A percentile compares a stretch with the other conserved stretches of the same genome.
Conservation (phyloP, 192 early-diverging fungal genomes). For the Cetraspora pellucida region DNA sequence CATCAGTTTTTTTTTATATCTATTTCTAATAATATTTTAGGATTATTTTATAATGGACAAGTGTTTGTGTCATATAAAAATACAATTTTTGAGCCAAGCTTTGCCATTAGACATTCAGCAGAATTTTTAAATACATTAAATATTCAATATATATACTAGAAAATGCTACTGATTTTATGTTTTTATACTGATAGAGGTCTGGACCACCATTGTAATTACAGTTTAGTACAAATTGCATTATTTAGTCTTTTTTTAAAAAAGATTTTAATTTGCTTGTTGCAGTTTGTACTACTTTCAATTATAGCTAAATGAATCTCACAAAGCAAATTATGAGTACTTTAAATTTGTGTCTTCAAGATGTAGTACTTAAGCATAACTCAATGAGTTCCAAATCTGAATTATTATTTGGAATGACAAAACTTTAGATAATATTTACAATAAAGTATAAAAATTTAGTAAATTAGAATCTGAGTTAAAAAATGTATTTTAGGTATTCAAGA, state of each 20-base stretch:
- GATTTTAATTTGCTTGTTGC: background rate
- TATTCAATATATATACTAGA: background rate
- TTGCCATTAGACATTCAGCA: background rate
- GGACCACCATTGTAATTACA: background rate
- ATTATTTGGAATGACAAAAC: background rate
- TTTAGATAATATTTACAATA: background rate
- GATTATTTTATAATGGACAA: background rate
- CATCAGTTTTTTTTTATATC: background rate
- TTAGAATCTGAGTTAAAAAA: conserved; percentile 12
- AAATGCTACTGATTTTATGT: background rate
- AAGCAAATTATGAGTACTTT: background rate
- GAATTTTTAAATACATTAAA: conserved; percentile 2
- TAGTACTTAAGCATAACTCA: background rate
- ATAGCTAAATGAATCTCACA: background rate
- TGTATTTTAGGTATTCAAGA: background rate
- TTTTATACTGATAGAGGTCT: background rate
- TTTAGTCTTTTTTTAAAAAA: background rate
- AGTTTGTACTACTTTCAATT: background rate
- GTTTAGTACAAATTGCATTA: conserved; percentile 7
- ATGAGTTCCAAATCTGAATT: background rate
- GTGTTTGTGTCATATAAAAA: background rate
- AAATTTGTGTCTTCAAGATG: background rate
- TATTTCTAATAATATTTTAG: background rate
- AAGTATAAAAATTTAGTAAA: background rate
- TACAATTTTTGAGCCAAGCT: background rate